Conservation (phyloP, 169 alveolate genomes). For the Plasmodium malariae region DNA sequence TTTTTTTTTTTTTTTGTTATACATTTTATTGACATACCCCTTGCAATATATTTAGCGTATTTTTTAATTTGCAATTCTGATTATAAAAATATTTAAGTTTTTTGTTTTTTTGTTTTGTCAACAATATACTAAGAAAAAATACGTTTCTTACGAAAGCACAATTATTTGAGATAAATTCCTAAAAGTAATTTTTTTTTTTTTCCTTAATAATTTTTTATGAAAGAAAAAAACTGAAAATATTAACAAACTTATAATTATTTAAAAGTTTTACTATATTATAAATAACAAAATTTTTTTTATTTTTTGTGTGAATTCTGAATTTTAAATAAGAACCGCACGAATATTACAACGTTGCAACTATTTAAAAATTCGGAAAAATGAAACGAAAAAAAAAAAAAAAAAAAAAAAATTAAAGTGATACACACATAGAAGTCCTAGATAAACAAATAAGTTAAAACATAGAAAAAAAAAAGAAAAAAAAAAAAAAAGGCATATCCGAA, state of each 20-base stretch:
- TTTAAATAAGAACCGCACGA: background rate
- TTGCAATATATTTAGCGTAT: background rate
- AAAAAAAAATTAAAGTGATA: background rate
- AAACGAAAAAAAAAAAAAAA: slow-evolving; percentile 7
- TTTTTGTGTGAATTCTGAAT: no score
- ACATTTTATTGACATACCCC: no score
- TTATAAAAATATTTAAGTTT: background rate
- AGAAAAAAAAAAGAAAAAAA: slow-evolving; percentile 8
- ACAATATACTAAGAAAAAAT: background rate
- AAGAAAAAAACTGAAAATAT: background rate
- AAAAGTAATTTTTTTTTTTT: slow-evolving; percentile 9
- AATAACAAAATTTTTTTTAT: background rate
- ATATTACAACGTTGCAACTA: no score
- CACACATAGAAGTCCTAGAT: background rate
- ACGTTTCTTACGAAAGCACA: background rate
- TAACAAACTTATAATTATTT: background rate
- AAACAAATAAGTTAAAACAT: background rate
- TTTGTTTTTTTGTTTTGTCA: background rate
- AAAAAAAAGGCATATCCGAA: background rate
- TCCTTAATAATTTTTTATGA: background rate
- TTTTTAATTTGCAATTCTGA: background rate
- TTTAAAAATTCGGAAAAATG: no score
- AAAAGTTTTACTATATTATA: slow-evolving; percentile 11
- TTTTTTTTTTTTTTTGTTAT: background rate
- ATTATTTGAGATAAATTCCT: slow-evolving; percentile 21